Evolutionary conservation across 441 rosid species (phyloP).

Genomic region (Aleurites moluccanus): DNA sequence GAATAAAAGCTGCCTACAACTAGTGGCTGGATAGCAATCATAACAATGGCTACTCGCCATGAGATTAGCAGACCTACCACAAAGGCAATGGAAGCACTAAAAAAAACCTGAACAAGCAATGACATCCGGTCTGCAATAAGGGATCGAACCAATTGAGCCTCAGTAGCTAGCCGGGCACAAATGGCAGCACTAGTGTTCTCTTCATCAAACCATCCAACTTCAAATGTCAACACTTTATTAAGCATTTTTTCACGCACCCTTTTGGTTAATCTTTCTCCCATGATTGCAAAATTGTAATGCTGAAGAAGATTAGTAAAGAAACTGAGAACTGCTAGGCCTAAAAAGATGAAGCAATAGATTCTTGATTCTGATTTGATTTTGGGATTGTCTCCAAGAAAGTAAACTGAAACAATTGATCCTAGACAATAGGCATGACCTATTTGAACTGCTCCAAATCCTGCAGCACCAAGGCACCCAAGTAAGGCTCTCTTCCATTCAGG

Average conservation of each 20-base stretch:
- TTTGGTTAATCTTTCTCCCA: constrained; percentile 62
- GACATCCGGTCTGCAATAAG: constrained; percentile 60
- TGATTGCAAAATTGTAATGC: constrained; percentile 60
- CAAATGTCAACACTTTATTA: constrained; percentile 50
- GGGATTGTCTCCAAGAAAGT: constrained; percentile 40
- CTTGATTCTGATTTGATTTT: constrained; percentile 46
- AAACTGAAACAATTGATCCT: constrained; percentile 50
- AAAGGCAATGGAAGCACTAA: constrained; percentile 50
- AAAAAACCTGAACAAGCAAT: constrained; percentile 50
- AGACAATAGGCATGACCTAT: constrained; percentile 57
- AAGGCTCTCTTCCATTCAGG: constrained; percentile 50
- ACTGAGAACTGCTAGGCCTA: constrained; percentile 46
- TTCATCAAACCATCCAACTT: constrained; percentile 65
- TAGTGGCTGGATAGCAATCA: constrained; percentile 61
- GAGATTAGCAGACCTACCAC: constrained; percentile 41
- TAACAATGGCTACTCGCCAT: constrained; percentile 53
- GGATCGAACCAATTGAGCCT: constrained; percentile 53
- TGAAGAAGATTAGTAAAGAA: constrained; percentile 53
- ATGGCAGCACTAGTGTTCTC: constrained; percentile 67
- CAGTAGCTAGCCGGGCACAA: constrained; percentile 54
- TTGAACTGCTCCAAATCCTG: constrained; percentile 56
- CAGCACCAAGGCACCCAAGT: constrained; percentile 60
- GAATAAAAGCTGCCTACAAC: constrained; percentile 54
- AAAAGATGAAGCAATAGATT: constrained; percentile 44
- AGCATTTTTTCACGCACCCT: constrained; percentile 53